Conservation (phyloP, 148 eudicot genomes). For the Rhododendron molle region DNA sequence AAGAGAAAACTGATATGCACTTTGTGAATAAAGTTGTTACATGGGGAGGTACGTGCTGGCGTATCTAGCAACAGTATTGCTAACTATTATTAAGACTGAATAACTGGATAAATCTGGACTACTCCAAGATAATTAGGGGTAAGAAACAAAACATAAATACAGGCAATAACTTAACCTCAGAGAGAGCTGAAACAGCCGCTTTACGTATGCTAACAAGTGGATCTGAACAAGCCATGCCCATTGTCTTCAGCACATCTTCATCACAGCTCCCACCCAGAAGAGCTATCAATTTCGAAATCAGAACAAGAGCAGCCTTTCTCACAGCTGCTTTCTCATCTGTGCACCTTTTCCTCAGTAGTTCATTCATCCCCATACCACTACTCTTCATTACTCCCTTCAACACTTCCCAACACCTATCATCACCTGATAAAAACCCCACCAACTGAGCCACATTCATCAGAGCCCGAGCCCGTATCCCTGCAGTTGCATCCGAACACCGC, state of each 20-base stretch:
- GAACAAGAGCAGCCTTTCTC: constrained; percentile 76
- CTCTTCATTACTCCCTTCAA: constrained; percentile 56
- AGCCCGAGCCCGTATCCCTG: constrained; percentile 82
- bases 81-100: background rate
- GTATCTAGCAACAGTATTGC: background rate
- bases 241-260: constrained; percentile 63
- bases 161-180: constrained; percentile 58
- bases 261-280: constrained; percentile 64
- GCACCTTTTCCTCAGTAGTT: constrained; percentile 65
- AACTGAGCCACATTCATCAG: constrained; percentile 68
- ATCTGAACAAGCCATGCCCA: constrained; percentile 94
- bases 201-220: constrained; percentile 93
- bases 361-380: constrained; percentile 38
- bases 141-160: background rate
- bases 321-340: constrained; percentile 95
- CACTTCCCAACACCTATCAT: constrained; percentile 26
- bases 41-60: background rate
- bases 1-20: background rate
- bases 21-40: background rate
- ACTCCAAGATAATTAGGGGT: background rate
- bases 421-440: constrained; percentile 42
- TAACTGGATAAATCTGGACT: background rate
- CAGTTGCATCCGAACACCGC: constrained; percentile 77
- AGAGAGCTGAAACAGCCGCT: constrained; percentile 82
- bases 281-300: constrained; percentile 58